Evolutionary conservation across 441 rosid species (phyloP).

Genomic region (Pelargonium fulgidum): DNA sequence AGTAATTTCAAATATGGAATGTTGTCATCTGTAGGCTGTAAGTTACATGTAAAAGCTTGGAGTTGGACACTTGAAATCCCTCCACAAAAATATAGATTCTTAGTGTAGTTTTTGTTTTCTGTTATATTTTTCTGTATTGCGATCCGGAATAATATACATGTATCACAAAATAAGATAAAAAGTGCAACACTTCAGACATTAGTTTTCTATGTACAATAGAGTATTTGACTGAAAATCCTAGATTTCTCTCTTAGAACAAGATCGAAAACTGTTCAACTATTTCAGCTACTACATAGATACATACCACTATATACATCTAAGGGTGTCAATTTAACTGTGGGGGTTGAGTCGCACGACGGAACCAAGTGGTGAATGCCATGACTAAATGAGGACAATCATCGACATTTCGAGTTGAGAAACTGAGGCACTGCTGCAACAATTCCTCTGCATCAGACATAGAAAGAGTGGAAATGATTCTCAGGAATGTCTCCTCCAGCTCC

Average conservation of each 20-base stretch:
- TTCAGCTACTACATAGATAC: too few species aligned
- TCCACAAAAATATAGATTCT: background rate
- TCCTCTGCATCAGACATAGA: constrained; percentile 54
- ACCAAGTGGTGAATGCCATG: constrained; percentile 62
- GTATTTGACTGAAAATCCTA: background rate
- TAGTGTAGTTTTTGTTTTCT: background rate
- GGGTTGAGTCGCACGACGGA: constrained; percentile 48
- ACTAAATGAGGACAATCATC: constrained; percentile 63
- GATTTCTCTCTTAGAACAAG: background rate
- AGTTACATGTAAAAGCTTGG: too few species aligned
- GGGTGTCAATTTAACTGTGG: constrained; percentile 24
- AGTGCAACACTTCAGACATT: too few species aligned
- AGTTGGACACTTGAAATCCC: background rate
- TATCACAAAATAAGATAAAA: too few species aligned
- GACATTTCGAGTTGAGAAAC: constrained; percentile 53
- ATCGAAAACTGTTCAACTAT: too few species aligned
- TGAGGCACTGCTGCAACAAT: constrained; percentile 56
- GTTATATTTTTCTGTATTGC: background rate
- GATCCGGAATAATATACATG: background rate
- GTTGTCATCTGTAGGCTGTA: background rate
- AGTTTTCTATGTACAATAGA: too few species aligned
- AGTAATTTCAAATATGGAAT: background rate
- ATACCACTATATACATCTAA: background rate
- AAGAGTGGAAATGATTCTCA: constrained; percentile 58
- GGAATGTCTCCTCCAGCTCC: constrained; percentile 63